Conservation (phyloP, 225 moss, liverwort and hornwort genomes). For the Bryoerythrophyllum caledonicum region DNA sequence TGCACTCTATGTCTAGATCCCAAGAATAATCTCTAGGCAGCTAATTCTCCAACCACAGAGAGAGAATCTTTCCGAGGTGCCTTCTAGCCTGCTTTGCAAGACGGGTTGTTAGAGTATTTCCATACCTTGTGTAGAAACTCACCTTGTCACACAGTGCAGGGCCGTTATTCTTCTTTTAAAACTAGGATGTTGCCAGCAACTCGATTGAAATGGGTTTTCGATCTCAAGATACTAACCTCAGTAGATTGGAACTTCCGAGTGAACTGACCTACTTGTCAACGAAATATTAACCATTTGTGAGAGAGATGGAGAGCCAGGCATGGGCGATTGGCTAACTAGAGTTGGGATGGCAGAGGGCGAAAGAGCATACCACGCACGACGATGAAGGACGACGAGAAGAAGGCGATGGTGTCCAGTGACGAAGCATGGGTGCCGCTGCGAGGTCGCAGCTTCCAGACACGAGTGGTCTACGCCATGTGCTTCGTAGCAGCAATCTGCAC, state of each 20-base stretch:
- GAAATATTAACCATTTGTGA: neutral
- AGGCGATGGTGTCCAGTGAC: constrained; percentile 24
- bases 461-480: constrained; percentile 49
- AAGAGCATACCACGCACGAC: neutral
- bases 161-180: neutral
- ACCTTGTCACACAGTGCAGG: neutral
- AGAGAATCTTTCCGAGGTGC: neutral
- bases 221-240: neutral
- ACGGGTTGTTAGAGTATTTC: constrained; percentile 3
- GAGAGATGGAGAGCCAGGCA: constrained; percentile 5
- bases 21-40: neutral
- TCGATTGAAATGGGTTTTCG: neutral
- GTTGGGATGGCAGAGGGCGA: constrained; percentile 27
- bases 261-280: neutral
- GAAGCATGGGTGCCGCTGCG: constrained; percentile 37
- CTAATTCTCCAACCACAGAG: neutral
- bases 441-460: constrained; percentile 47
- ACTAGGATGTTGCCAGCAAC: neutral
- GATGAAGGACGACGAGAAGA: constrained; percentile 49
- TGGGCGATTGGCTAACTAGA: constrained; percentile 12
- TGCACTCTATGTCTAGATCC: constrained; percentile 7
- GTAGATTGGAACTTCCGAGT: neutral
- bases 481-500: constrained; percentile 53
- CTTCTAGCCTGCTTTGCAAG: neutral
- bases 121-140: neutral